phyloP scores from a whole-genome alignment of 306 rosid species.

The Cicer cuneatum region DNA sequence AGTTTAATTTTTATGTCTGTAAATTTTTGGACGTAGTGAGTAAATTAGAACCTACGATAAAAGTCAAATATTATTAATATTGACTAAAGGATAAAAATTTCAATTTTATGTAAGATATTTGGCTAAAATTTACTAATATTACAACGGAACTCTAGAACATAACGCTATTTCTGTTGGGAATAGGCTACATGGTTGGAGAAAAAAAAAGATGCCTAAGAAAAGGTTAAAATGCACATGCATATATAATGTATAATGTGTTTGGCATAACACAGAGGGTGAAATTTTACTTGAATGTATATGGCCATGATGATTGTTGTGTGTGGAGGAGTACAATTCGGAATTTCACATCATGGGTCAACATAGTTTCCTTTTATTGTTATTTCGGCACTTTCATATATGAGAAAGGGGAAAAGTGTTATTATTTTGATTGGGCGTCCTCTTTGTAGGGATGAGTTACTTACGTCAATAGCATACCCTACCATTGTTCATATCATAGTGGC shows the following conservation, averaged over 20 bases:
- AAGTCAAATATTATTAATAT: too few species aligned
- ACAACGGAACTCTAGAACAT: too few species aligned
- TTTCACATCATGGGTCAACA: conserved; percentile 53
- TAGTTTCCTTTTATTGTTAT: conserved; percentile 53
- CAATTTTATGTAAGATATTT: too few species aligned
- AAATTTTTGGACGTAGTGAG: too few species aligned
- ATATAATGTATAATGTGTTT: not conserved
- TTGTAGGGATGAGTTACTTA: conserved; percentile 45
- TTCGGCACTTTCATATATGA: conserved; percentile 44
- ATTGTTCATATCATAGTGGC: conserved; percentile 34
- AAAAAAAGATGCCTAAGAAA: not conserved
- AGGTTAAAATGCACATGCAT: conserved; percentile 10
- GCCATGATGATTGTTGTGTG: conserved; percentile 32
- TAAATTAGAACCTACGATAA: too few species aligned
- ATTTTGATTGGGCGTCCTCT: conserved; percentile 41
- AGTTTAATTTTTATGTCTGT: too few species aligned
- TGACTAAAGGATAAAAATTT: too few species aligned
- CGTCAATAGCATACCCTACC: conserved; percentile 58
- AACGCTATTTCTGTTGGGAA: too few species aligned
- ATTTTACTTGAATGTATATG: conserved; percentile 21
- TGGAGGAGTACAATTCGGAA: conserved; percentile 38
- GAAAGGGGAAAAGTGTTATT: conserved; percentile 40
- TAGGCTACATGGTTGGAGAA: too few species aligned
- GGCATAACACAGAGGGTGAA: conserved; percentile 36
- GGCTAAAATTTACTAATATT: too few species aligned